Percentiles rank a stretch among this genome's conserved stretches.
phyloP scores from a whole-genome alignment of 371 early-diverging fungal species.

The Blyttiomyces sp. region DNA sequence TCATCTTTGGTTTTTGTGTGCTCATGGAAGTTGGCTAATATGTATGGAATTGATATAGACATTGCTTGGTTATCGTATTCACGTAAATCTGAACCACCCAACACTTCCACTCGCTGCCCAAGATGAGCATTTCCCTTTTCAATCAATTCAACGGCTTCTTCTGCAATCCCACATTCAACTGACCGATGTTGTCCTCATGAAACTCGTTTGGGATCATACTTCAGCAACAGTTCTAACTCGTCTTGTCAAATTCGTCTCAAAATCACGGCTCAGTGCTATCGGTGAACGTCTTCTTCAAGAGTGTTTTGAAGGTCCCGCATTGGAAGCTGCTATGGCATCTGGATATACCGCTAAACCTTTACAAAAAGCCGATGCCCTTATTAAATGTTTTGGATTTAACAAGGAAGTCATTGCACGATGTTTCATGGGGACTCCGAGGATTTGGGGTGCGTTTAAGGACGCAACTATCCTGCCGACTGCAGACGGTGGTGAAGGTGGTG shows the following conservation, averaged over 20 bases:
- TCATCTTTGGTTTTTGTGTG: neutral
- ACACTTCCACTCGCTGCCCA: conserved; percentile 2
- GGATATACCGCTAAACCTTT: conserved; percentile 14
- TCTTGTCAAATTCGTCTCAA: too few relatives aligned
- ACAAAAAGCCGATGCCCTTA: conserved; percentile 16
- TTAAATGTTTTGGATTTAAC: conserved; percentile 5
- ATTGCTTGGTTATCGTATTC: conserved; percentile 19
- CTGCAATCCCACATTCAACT: conserved; percentile 6
- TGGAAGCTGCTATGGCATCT: neutral
- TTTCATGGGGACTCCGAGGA: conserved; percentile 17
- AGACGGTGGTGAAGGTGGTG: neutral
- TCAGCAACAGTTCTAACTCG: too few relatives aligned
- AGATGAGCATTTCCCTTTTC: conserved; percentile 17
- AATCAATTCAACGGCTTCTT: conserved; percentile 9
- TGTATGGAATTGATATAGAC: conserved; percentile 14
- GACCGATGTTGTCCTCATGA: conserved; percentile 9
- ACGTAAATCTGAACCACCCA: conserved; percentile 10
- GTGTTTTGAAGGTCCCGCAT: conserved; percentile 16
- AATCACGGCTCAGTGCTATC: neutral
- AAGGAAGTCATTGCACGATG: conserved; percentile 9
- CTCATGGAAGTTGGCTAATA: too few relatives aligned
- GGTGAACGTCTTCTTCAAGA: conserved; percentile 15
- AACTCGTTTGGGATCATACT: too few relatives aligned
- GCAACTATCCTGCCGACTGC: conserved; percentile 1
- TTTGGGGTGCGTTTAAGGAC: neutral